These are phyloP conservation scores for Pythium myriotylum DNA, from an alignment of 352 stramenopile species.

Conservation along the genomic window DNA sequence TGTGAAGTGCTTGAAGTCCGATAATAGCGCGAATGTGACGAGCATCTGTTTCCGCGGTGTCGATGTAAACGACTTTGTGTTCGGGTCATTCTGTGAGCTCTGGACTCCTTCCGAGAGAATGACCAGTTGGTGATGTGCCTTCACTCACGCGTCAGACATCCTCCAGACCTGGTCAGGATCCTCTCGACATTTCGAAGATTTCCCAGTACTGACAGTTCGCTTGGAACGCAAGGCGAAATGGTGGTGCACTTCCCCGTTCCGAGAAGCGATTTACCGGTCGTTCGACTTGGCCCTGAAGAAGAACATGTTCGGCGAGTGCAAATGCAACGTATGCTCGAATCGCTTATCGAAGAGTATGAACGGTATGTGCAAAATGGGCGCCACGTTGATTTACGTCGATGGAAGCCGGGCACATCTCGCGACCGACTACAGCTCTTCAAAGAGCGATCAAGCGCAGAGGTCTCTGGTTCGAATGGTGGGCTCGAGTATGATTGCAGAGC, in stretches of 20 bases:
- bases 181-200: no score
- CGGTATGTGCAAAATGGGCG: constrained; percentile 33
- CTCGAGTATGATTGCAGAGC: no score
- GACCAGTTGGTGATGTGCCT: no score
- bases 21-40: background rate
- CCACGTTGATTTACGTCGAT: constrained; percentile 41
- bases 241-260: constrained; percentile 45
- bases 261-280: constrained; percentile 42
- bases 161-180: no score
- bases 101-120: no score
- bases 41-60: constrained; percentile 8
- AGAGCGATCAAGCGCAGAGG: constrained; percentile 26
- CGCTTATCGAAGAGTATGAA: constrained; percentile 54
- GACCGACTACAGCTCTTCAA: constrained; percentile 56
- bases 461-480: background rate
- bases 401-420: constrained; percentile 46
- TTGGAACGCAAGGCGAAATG: constrained; percentile 4
- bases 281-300: constrained; percentile 44
- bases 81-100: background rate
- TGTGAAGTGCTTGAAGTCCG: no score
- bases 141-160: no score
- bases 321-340: constrained; percentile 43
- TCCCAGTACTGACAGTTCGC: no score
- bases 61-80: constrained; percentile 7
- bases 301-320: constrained; percentile 39